These are phyloP conservation scores for Russula griseocarnosa DNA, from an alignment of 768 basidiomycete genomes.

Conservation along the genomic window DNA sequence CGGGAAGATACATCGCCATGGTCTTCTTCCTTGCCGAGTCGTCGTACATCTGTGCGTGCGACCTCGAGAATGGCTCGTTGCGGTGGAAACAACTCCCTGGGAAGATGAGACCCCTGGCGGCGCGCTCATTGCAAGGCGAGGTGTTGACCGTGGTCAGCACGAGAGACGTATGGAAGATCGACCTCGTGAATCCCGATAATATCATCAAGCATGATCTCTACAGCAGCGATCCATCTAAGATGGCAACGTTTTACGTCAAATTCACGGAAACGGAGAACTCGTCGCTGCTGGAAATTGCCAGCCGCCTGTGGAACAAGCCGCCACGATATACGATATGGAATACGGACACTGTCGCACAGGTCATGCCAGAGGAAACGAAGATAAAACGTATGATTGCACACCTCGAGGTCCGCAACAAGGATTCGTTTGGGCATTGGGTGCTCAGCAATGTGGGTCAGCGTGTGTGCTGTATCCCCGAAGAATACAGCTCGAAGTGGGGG, in stretches of 20 bases:
- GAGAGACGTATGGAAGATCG: constrained; percentile 20
- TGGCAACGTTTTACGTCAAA: constrained; percentile 19
- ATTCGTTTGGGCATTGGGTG: constrained; percentile 15
- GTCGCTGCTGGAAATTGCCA: constrained; percentile 13
- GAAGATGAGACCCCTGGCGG: constrained; percentile 15
- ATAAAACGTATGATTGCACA: constrained; percentile 3
- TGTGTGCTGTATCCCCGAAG: constrained; percentile 22
- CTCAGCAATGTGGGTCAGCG: constrained; percentile 19
- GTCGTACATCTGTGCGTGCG: constrained; percentile 18
- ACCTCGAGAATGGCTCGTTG: constrained; percentile 18
- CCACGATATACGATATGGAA: constrained; percentile 18
- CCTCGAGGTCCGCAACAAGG: constrained; percentile 13
- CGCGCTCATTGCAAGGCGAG: constrained; percentile 9
- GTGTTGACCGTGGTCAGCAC: constrained; percentile 17
- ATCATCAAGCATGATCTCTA: constrained; percentile 12
- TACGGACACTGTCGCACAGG: constrained; percentile 3
- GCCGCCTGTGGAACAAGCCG: constrained; percentile 20
- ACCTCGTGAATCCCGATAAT: not conserved
- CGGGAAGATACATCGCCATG: constrained; percentile 12
- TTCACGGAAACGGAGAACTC: not conserved
- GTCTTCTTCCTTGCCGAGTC: constrained; percentile 15
- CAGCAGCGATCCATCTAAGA: constrained; percentile 15
- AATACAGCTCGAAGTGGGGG: constrained; percentile 19
- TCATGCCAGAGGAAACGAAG: constrained; percentile 2
- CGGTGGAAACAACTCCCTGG: constrained; percentile 17